Base-by-base conservation (phyloP, 768 basidiomycete species). In the Termitomyces sp. region DNA sequence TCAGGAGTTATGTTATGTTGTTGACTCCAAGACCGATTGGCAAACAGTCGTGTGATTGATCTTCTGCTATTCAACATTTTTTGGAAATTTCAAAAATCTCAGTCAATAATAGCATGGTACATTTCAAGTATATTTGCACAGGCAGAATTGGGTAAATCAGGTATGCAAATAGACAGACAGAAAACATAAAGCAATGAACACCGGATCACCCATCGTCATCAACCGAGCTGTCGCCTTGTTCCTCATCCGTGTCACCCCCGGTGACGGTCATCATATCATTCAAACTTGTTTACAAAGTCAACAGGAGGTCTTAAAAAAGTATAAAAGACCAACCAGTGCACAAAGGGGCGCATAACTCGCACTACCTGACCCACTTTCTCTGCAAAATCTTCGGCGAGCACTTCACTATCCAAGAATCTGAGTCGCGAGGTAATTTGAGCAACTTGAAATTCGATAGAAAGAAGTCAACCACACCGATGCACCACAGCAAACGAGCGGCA, bases 401-500 rank as follows among this genome's bases (percentile, higher is more conserved):
- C 92, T 63, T 93, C 81, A 74, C 74, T 68, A 94, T 93, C 47
- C 89, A 89, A 59, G 14, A 58, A 46, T 17, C 54, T 51, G 37
- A 42, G 4, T 10, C 1, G 26, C 15, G 17, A 30, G 21, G 3
- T 38, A 35, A 4, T 22, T 30, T 47, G 38, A 21, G 30, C 28
- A 30, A 37, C 54, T 38, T 4, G 0, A 59, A 52, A 70, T 74
- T 15, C 6, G 35, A 72, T 68, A 50, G 5, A 15, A 19, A 14
- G 5, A 4, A 15, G 2, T 24, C 26, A n/a, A 9, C 71, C 76
- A 49, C 58, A 90, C 90, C 67, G 66, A 59, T 85, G 78, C 0
- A 78, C 66, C 2, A 95, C 90, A 2, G 79, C 85, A 34, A 92
- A 82, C 17, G 85, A 84, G 24, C 93, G 83, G 57, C 90, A 87